A percentile compares a stretch with the other conserved stretches of the same genome.
phyloP scores from a whole-genome alignment of 83 land plant genomes.

The Isoetes engelmannii region DNA sequence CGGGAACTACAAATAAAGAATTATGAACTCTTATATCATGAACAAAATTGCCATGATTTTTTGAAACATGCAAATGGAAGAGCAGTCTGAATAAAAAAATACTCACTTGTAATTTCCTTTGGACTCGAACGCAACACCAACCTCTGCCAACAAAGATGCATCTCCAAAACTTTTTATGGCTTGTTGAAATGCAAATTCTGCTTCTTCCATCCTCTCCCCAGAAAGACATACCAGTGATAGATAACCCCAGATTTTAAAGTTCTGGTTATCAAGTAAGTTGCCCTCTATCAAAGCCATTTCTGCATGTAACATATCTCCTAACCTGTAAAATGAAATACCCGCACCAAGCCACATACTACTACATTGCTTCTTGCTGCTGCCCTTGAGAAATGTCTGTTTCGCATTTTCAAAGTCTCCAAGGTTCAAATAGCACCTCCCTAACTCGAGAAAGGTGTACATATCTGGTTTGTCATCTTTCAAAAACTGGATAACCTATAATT shows the following conservation, averaged over 20 bases:
- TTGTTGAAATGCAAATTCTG: slow-evolving; percentile 32
- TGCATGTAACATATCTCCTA: slow-evolving; percentile 25
- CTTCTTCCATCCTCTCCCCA: slow-evolving; percentile 23
- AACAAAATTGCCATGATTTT: too few species aligned
- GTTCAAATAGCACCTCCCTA: slow-evolving; percentile 20
- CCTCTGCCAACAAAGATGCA: slow-evolving; percentile 1
- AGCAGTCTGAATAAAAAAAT: too few species aligned
- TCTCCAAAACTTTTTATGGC: slow-evolving; percentile 7
- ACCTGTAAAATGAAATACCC: slow-evolving; percentile 26
- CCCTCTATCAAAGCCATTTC: slow-evolving; percentile 34
- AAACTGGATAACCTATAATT: slow-evolving; percentile 8
- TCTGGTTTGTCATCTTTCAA: slow-evolving; percentile 1
- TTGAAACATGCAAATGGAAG: too few species aligned
- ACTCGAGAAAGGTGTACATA: slow-evolving; percentile 18
- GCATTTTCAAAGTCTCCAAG: slow-evolving; percentile 12
- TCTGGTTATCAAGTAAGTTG: slow-evolving; percentile 28
- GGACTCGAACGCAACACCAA: slow-evolving; percentile 4
- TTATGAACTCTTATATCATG: too few species aligned
- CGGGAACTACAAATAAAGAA: too few species aligned
- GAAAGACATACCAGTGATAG: slow-evolving; percentile 20
- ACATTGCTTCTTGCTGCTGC: slow-evolving; percentile 12
- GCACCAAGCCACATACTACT: slow-evolving; percentile 35
- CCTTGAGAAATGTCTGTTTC: slow-evolving; percentile 17
- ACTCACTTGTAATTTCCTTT: slow-evolving; percentile 7
- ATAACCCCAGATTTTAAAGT: slow-evolving; percentile 31